These are phyloP conservation scores for Rhodofomes roseus DNA, from an alignment of 1,284 basidiomycete species.

Conservation along the genomic window DNA sequence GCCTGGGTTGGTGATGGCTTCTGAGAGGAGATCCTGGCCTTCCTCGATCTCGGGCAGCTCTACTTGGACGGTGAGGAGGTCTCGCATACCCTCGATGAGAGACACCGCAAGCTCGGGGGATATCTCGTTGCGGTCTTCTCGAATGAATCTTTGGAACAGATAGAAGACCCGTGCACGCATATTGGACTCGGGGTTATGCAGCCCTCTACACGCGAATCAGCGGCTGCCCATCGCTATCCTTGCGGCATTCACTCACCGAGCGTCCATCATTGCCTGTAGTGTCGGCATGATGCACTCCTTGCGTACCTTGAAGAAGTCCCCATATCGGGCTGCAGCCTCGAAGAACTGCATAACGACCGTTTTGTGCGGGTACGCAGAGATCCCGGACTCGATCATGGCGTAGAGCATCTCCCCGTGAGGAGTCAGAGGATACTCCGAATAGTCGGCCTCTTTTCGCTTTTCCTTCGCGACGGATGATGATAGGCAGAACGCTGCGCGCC, in stretches of 20 bases:
- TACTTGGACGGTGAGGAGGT: conserved; percentile 62
- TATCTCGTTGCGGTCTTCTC: conserved; percentile 80
- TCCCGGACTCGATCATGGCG: conserved; percentile 79
- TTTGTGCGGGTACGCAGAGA: conserved; percentile 83
- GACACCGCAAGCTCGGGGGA: conserved; percentile 68
- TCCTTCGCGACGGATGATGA: conserved; percentile 65
- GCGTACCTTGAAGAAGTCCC: conserved; percentile 94
- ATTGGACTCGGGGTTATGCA: conserved; percentile 75
- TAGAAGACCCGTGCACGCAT: conserved; percentile 87
- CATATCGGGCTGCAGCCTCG: conserved; percentile 89
- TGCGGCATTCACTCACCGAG: conserved; percentile 47
- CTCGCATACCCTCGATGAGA: conserved; percentile 74
- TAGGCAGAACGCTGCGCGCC: conserved; percentile 72
- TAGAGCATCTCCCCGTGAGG: conserved; percentile 89
- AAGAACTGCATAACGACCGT: conserved; percentile 93
- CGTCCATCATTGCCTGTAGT: conserved; percentile 86
- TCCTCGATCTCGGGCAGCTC: conserved; percentile 67
- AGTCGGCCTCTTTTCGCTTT: conserved; percentile 67
- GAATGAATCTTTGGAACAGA: conserved; percentile 91
- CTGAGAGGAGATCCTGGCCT: conserved; percentile 68
- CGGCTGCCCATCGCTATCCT: background rate
- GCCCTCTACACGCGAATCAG: conserved; percentile 54
- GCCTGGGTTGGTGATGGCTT: conserved; percentile 73
- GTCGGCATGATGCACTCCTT: conserved; percentile 84
- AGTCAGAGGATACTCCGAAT: conserved; percentile 84